Percentiles rank a stretch among this genome's conserved stretches.
phyloP scores from a whole-genome alignment of 192 early-diverging fungal genomes.

The Coemansia sp. region DNA sequence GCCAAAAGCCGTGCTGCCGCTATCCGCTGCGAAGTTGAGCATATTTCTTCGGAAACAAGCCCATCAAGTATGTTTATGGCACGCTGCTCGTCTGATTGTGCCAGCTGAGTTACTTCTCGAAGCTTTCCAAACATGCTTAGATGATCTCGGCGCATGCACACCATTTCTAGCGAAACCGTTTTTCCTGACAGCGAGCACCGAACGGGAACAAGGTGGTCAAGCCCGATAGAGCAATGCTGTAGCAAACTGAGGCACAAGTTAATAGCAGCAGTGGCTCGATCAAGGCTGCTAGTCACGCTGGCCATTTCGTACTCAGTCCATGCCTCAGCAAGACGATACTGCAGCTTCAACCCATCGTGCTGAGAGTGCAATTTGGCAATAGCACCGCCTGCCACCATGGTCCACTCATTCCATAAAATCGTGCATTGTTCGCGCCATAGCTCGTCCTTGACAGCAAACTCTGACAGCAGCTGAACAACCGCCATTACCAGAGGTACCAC shows the following conservation, averaged over 20 bases:
- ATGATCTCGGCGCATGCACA: constrained; percentile 14
- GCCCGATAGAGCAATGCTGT: neutral
- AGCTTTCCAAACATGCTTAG: constrained; percentile 13
- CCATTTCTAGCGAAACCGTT: constrained; percentile 16
- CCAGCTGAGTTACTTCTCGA: constrained; percentile 13
- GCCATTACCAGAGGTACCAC: constrained; percentile 4
- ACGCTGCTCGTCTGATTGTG: neutral
- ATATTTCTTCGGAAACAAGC: neutral
- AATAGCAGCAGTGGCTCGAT: constrained; percentile 8
- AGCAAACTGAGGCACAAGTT: constrained; percentile 8
- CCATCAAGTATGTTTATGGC: constrained; percentile 5
- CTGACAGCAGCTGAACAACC: constrained; percentile 17
- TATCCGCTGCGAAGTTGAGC: constrained; percentile 24
- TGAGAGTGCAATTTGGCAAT: neutral
- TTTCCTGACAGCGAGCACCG: constrained; percentile 28
- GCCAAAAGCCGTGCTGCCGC: constrained; percentile 27
- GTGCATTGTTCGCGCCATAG: neutral
- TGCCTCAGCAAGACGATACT: constrained; percentile 23
- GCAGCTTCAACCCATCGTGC: neutral
- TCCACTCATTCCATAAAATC: constrained; percentile 25
- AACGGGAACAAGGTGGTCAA: neutral
- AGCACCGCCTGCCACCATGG: neutral
- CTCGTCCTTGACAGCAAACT: neutral
- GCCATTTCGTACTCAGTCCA: constrained; percentile 37
- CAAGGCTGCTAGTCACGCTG: constrained; percentile 9